phyloP scores from a whole-genome alignment of 2,329 filamentous ascomycete genomes.

The Aureobasidium leucospermi region DNA sequence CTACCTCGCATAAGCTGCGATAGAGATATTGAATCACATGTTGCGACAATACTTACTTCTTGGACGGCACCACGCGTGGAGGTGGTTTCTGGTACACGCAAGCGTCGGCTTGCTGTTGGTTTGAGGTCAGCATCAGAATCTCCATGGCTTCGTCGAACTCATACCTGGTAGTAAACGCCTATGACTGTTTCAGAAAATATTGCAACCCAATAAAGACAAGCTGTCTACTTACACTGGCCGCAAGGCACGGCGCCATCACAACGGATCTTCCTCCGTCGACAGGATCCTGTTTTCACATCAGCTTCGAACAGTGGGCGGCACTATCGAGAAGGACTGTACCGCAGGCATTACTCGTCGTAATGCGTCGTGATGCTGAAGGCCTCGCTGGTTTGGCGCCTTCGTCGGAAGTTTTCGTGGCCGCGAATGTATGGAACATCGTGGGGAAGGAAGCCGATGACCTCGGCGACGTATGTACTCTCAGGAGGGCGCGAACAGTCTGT shows the following conservation, averaged over 20 bases:
- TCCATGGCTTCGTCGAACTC: neutral
- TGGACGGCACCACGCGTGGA: constrained; percentile 67
- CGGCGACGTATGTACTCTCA: neutral
- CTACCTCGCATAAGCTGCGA: constrained; percentile 42
- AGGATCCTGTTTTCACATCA: constrained; percentile 26
- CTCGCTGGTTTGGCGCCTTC: constrained; percentile 27
- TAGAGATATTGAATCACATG: constrained; percentile 19
- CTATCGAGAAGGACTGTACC: constrained; percentile 40
- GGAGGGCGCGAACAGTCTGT: neutral
- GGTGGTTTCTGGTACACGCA: constrained; percentile 78
- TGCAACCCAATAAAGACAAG: neutral
- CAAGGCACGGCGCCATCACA: constrained; percentile 78
- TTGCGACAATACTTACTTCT: constrained; percentile 40
- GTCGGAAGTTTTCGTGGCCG: constrained; percentile 26
- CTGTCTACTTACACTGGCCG: constrained; percentile 61
- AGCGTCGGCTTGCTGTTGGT: constrained; percentile 54
- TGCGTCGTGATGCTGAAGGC: constrained; percentile 33
- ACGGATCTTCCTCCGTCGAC: constrained; percentile 73
- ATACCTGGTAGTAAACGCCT: constrained; percentile 48
- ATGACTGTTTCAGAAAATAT: neutral
- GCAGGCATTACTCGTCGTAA: constrained; percentile 54
- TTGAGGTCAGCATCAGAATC: neutral
- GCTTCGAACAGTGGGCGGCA: too few relatives aligned
- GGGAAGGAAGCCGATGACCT: neutral
- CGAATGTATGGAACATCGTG: constrained; percentile 41